These are phyloP conservation scores for Guadua angustifolia DNA, from an alignment of 176 grass and related monocot genomes.

Conservation along the genomic window DNA sequence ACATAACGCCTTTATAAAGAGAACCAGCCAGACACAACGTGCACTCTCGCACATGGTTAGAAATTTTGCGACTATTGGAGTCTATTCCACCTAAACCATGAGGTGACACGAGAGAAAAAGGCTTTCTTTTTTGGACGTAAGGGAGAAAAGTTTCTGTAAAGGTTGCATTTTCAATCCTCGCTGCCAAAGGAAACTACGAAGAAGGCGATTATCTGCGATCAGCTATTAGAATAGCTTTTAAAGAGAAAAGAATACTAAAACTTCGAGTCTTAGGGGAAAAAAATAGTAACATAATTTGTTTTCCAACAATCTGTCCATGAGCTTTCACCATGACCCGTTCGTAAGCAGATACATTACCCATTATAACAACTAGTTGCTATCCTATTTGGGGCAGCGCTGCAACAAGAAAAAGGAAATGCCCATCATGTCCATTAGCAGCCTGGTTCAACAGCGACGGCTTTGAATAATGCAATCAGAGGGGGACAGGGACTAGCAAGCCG, in stretches of 20 bases:
- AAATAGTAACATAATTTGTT: not conserved
- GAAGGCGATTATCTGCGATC: not conserved
- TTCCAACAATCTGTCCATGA: not conserved
- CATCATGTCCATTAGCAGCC: not conserved
- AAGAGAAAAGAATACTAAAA: not conserved
- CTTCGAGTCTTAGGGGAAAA: not conserved
- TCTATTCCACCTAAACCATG: slow-evolving; percentile 21
- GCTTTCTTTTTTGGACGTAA: not conserved
- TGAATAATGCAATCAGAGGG: not conserved
- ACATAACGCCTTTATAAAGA: not conserved
- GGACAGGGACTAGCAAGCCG: not conserved
- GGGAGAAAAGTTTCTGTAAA: not conserved
- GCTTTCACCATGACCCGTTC: not conserved
- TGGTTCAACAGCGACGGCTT: slow-evolving; percentile 2
- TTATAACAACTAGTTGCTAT: not conserved
- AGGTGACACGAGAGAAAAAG: not conserved
- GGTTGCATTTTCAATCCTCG: not conserved
- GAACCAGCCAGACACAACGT: not conserved
- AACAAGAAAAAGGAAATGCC: not conserved
- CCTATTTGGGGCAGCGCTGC: not conserved
- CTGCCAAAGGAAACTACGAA: not conserved
- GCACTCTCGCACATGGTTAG: not conserved
- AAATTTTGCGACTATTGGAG: not conserved
- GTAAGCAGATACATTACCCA: not conserved
- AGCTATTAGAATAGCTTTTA: not conserved